Evolutionary conservation across 441 rosid species (phyloP).

Genomic region (Populus hybrid): DNA sequence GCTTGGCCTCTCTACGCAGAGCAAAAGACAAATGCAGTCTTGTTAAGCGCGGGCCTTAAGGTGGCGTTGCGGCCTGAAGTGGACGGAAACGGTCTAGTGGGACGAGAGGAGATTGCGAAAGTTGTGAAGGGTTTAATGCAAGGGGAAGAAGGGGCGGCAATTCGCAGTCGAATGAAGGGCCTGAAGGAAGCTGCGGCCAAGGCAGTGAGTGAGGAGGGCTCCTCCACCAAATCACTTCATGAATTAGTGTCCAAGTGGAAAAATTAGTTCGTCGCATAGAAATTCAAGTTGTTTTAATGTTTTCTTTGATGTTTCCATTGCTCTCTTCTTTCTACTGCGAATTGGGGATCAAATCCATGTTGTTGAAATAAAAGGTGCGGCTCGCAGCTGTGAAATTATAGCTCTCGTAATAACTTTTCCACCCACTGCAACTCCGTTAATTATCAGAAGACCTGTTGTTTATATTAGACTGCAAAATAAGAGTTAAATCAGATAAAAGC

Average conservation of each 20-base stretch:
- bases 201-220: slow-evolving; percentile 47
- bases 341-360: neutral
- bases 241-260: slow-evolving; percentile 42
- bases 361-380: neutral
- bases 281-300: neutral
- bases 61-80: slow-evolving; percentile 38
- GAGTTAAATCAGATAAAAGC: neutral
- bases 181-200: slow-evolving; percentile 46
- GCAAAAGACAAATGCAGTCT: slow-evolving; percentile 62
- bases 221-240: slow-evolving; percentile 47
- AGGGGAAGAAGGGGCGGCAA: slow-evolving; percentile 58
- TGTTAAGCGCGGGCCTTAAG: slow-evolving; percentile 40
- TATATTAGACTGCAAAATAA: neutral
- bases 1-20: slow-evolving; percentile 84
- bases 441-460: neutral
- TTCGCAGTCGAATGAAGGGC: slow-evolving; percentile 45
- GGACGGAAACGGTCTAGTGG: slow-evolving; percentile 35
- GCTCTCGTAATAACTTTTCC: neutral
- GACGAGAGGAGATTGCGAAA: slow-evolving; percentile 44
- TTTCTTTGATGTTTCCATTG: neutral
- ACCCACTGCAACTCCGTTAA: neutral
- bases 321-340: neutral
- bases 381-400: neutral
- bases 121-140: slow-evolving; percentile 54
- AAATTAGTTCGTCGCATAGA: neutral